Percentiles rank a stretch among this genome's conserved stretches.
phyloP scores from a whole-genome alignment of 805 yeast genomes.

The Lipomyces orientalis region DNA sequence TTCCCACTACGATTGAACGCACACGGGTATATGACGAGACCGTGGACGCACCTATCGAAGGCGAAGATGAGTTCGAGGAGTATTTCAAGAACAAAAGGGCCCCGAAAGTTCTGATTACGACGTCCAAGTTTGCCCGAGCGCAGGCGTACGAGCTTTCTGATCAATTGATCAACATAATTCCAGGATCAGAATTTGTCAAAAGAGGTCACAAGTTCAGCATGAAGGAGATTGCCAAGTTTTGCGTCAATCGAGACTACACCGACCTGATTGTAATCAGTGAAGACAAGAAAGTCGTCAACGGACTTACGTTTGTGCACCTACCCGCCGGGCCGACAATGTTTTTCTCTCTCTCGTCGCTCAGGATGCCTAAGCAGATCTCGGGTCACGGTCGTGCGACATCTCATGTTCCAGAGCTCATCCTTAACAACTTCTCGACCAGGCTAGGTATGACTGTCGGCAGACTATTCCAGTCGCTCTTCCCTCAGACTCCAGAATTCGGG shows the following conservation, averaged over 20 bases:
- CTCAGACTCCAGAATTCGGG: slow-evolving; percentile 89
- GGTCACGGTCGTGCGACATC: slow-evolving; percentile 93
- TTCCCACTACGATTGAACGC: slow-evolving; percentile 81
- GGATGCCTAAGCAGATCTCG: slow-evolving; percentile 71
- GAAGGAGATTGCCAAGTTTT: slow-evolving; percentile 83
- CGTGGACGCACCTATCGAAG: slow-evolving; percentile 54
- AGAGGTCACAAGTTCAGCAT: slow-evolving; percentile 83
- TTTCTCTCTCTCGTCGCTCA: slow-evolving; percentile 79
- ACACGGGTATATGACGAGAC: slow-evolving; percentile 90
- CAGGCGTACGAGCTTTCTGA: slow-evolving; percentile 91
- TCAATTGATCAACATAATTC: slow-evolving; percentile 78
- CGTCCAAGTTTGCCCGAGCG: slow-evolving; percentile 83
- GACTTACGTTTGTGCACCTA: slow-evolving; percentile 88
- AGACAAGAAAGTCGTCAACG: slow-evolving; percentile 90
- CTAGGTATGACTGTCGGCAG: slow-evolving; percentile 93
- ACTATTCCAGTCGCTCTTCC: slow-evolving; percentile 88
- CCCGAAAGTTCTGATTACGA: slow-evolving; percentile 90
- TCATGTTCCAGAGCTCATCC: slow-evolving; percentile 88
- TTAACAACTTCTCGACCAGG: slow-evolving; percentile 91
- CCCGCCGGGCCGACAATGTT: slow-evolving; percentile 97
- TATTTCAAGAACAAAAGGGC: slow-evolving; percentile 61
- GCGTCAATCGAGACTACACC: slow-evolving; percentile 83
- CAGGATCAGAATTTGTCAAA: slow-evolving; percentile 84
- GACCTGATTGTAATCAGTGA: slow-evolving; percentile 90
- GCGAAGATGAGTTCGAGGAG: slow-evolving; percentile 58